Base-by-base conservation (phyloP, 805 yeast genomes). In the Wickerhamomyces alni region DNA sequence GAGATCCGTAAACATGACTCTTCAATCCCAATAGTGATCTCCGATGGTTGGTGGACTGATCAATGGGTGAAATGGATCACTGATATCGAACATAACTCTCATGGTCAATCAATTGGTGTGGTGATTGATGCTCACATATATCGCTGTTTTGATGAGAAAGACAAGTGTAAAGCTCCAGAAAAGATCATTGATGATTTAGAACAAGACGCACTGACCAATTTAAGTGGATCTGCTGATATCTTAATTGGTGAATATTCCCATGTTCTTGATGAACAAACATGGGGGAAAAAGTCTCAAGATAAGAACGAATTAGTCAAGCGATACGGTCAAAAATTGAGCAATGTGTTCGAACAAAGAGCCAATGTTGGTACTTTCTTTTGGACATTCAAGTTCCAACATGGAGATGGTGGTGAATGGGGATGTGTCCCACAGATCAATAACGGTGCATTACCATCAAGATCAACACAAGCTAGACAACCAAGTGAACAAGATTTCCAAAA, bases 341-440 rank as follows among this genome's bases (percentile, higher is more conserved):
- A 61, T 3, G 46, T 74, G 6, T 75, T 84, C 53, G 54, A 58
- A 5, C 50, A 72, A 29, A 62, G 82, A 27, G 81, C 91, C 2
- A 59, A 69, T 9, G 72, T 77, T 41, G 98, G 98, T 0, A 70
- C 75, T 42, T 89, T 72, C 60, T 91, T 93, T 62, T 91, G 98
- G 98, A 85, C 96, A 2, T 84, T 65, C 59, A 87, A 87, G 62
- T 89, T 89, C 55, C 76, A 82, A 56, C 70, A 78, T 41, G 97
- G 97, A 2, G 82, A 81, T 54, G 97, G 97, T 32, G 98, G 98
- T 13, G 97, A 87, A 63, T 91, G 98, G 98, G 97, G 93, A 36
- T 82, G 87, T 62, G 70, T 72, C 18, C 84, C 87, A 28, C 86
- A 85, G 88, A 65, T 72, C 17, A 78, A 81, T 17, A 62, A 64